Evolutionary conservation across 2,329 filamentous ascomycete genomes (phyloP).

Genomic region (Drechmeria coniospora): DNA sequence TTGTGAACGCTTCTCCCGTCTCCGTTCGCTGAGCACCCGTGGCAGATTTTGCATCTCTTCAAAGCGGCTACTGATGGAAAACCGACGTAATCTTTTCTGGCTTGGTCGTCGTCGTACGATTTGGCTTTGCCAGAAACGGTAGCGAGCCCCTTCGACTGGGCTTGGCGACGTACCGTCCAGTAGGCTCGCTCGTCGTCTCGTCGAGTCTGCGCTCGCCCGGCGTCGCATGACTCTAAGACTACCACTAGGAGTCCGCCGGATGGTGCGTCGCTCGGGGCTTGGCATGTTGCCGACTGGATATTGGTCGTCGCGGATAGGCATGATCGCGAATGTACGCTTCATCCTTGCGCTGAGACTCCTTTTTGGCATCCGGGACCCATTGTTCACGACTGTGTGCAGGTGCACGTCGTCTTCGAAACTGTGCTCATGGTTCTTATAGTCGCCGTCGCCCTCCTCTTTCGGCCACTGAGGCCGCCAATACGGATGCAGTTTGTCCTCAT

Average conservation of each 20-base stretch:
- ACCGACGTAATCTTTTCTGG: constrained; percentile 14
- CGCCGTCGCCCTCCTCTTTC: constrained; percentile 17
- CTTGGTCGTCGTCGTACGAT: constrained; percentile 11
- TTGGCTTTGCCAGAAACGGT: constrained; percentile 17
- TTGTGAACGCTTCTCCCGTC: constrained; percentile 41
- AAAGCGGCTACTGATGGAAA: constrained; percentile 30
- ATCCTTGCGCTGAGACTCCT: constrained; percentile 36
- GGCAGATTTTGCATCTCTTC: constrained; percentile 38
- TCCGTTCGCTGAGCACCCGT: constrained; percentile 39
- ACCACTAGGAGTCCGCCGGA: constrained; percentile 42
- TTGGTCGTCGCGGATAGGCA: constrained; percentile 32
- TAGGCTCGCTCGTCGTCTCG: constrained; percentile 12
- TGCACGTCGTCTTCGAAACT: constrained; percentile 25
- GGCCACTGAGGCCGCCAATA: constrained; percentile 43
- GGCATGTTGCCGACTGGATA: constrained; percentile 16
- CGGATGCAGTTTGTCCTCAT: constrained; percentile 41
- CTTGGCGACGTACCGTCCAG: constrained; percentile 21
- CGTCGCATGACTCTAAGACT: constrained; percentile 43
- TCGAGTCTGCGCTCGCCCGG: constrained; percentile 30
- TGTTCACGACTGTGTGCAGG: constrained; percentile 32
- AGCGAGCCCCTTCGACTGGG: constrained; percentile 8
- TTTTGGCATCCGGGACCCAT: constrained; percentile 28
- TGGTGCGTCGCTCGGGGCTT: constrained; percentile 37
- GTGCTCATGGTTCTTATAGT: constrained; percentile 18
- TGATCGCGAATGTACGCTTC: constrained; percentile 44